Evolutionary conservation across 2,329 filamentous ascomycete genomes (phyloP).

Genomic region (Hypocrella siamensis): DNA sequence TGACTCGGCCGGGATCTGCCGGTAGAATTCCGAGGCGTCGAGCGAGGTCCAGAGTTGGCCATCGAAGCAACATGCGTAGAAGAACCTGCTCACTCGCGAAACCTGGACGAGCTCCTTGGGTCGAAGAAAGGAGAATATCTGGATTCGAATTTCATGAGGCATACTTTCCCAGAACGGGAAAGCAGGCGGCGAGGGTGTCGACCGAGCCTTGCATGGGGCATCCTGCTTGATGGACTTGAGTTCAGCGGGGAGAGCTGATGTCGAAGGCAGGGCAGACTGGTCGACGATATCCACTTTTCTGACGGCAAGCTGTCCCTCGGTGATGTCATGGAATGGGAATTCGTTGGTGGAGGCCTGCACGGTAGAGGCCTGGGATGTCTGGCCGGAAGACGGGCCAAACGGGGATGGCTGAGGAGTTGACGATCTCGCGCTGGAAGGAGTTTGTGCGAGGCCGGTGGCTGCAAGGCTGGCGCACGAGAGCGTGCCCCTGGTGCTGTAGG

Average conservation of each 20-base stretch:
- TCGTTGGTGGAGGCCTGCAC: conserved; percentile 24
- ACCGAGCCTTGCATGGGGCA: conserved; percentile 7
- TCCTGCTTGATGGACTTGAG: conserved; percentile 29
- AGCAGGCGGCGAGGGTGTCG: conserved; percentile 14
- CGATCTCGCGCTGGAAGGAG: conserved; percentile 12
- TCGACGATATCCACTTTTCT: conserved; percentile 38
- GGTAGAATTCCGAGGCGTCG: conserved; percentile 76
- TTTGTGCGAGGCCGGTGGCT: conserved; percentile 16
- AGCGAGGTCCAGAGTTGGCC: conserved; percentile 83
- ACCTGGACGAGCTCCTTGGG: conserved; percentile 69
- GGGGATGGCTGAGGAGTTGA: conserved; percentile 23
- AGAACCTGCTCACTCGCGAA: conserved; percentile 63
- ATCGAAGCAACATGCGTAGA: conserved; percentile 77
- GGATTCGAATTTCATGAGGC: conserved; percentile 67
- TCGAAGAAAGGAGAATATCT: conserved; percentile 59
- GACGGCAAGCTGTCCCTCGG: conserved; percentile 33
- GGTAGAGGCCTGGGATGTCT: conserved; percentile 19
- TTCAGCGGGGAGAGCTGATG: conserved; percentile 48
- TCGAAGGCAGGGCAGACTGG: conserved; percentile 22
- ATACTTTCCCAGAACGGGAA: conserved; percentile 66
- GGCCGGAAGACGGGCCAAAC: conserved; percentile 19
- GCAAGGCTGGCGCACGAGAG: conserved; percentile 40
- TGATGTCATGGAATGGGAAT: conserved; percentile 21
- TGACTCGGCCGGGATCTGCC: conserved; percentile 68
- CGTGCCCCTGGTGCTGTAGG: conserved; percentile 40